Conservation (phyloP, 306 rosid species). For the Gleditsia sinensis region DNA sequence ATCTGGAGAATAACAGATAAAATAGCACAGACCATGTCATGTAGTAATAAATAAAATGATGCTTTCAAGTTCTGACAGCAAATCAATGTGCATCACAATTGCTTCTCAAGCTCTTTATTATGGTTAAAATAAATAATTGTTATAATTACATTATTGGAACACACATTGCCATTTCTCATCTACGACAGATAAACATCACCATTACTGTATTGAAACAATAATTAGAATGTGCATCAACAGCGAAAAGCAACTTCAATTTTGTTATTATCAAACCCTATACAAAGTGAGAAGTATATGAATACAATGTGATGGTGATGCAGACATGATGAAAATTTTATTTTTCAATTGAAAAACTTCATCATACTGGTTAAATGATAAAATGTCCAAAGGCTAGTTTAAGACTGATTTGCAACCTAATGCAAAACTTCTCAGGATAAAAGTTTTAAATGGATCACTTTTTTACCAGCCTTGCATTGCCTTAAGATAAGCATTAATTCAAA, state of each 20-base stretch:
- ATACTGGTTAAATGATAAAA: neutral
- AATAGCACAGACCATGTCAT: neutral
- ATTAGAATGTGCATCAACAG: neutral
- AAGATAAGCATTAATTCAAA: too few species aligned
- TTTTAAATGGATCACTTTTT: neutral
- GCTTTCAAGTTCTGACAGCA: neutral
- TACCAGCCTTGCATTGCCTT: neutral
- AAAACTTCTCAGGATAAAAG: neutral
- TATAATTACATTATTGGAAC: neutral
- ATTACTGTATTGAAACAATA: neutral
- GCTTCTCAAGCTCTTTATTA: neutral
- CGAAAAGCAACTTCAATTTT: neutral
- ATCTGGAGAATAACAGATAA: neutral
- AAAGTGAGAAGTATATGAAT: neutral
- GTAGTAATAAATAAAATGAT: neutral
- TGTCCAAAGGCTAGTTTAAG: neutral
- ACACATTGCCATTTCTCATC: neutral
- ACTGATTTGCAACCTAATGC: slow-evolving; percentile 7
- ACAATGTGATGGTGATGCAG: neutral
- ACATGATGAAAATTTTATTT: neutral
- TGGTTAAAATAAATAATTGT: neutral
- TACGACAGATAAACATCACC: neutral
- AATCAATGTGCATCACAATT: neutral
- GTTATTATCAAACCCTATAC: neutral
- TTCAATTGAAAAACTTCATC: neutral